Conservation (phyloP, 2,329 filamentous ascomycete genomes). For the Huntiella abstrusa region DNA sequence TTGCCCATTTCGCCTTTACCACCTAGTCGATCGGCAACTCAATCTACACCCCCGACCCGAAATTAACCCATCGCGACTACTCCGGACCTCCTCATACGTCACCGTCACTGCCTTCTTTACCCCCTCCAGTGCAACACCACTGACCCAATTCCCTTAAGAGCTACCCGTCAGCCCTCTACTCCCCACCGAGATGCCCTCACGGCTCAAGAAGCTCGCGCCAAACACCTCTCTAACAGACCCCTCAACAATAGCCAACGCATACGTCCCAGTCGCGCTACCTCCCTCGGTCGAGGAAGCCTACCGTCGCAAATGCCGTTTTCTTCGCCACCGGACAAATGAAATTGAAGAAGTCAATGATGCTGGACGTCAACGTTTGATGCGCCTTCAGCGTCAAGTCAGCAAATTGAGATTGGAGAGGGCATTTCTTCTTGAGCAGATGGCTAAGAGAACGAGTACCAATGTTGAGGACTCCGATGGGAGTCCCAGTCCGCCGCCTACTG, state of each 20-base stretch:
- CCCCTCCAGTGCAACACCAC: too few species aligned
- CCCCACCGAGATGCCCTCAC: constrained; percentile 10
- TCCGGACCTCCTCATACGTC: too few species aligned
- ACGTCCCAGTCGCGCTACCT: constrained; percentile 44
- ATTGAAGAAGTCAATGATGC: constrained; percentile 84
- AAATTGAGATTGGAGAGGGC: constrained; percentile 80
- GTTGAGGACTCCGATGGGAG: constrained; percentile 64
- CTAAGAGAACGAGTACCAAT: constrained; percentile 54
- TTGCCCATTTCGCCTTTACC: too few species aligned
- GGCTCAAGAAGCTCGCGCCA: constrained; percentile 3
- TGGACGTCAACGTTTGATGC: constrained; percentile 56
- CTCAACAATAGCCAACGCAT: constrained; percentile 18
- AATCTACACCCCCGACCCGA: too few species aligned
- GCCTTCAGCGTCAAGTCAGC: constrained; percentile 69
- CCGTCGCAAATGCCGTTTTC: constrained; percentile 85
- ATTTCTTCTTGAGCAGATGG: constrained; percentile 53
- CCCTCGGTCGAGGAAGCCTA: constrained; percentile 93
- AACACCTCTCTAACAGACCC: constrained; percentile 3
- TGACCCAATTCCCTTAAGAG: background rate
- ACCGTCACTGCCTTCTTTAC: too few species aligned
- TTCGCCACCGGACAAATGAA: constrained; percentile 79
- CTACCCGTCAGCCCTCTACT: background rate
- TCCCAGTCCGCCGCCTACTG: constrained; percentile 61
- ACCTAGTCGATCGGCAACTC: too few species aligned
- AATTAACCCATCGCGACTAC: too few species aligned